A percentile compares a stretch with the other conserved stretches of the same genome.
phyloP scores from a whole-genome alignment of 352 stramenopile species.

The Phytophthora hybrid region DNA sequence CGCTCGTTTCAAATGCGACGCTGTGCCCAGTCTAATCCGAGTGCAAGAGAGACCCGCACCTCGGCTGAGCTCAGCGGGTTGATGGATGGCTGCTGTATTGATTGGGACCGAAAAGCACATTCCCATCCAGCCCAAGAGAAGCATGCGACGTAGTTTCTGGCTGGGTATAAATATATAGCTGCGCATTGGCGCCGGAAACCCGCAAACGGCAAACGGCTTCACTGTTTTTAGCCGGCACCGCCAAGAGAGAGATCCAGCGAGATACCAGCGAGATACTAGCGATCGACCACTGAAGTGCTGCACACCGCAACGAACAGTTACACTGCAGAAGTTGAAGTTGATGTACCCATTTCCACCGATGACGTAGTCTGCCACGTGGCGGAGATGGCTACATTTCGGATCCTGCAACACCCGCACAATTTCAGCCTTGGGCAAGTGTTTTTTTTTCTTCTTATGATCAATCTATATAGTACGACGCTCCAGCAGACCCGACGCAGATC shows the following conservation, averaged over 20 bases:
- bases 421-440: constrained; percentile 13
- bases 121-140: constrained; percentile 20
- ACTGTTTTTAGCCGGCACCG: constrained; percentile 17
- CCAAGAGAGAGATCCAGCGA: constrained; percentile 18
- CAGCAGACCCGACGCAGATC: not conserved
- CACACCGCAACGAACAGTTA: constrained; percentile 13
- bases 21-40: constrained; percentile 22
- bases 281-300: not conserved
- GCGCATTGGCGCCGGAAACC: constrained; percentile 14
- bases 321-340: constrained; percentile 32
- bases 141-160: constrained; percentile 17
- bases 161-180: constrained; percentile 26
- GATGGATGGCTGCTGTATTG: constrained; percentile 9
- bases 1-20: constrained; percentile 39
- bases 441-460: constrained; percentile 26
- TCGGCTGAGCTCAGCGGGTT: not conserved
- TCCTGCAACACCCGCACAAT: not conserved
- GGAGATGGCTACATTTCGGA: not conserved
- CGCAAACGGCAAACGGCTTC: constrained; percentile 35
- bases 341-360: constrained; percentile 34
- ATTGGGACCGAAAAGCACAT: constrained; percentile 20
- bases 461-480: constrained; percentile 47
- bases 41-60: not conserved
- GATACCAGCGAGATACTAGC: constrained; percentile 4
- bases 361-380: not conserved